These are phyloP conservation scores for Colletotrichum sp. DNA, from an alignment of 2,329 filamentous ascomycete genomes.

Conservation along the genomic window DNA sequence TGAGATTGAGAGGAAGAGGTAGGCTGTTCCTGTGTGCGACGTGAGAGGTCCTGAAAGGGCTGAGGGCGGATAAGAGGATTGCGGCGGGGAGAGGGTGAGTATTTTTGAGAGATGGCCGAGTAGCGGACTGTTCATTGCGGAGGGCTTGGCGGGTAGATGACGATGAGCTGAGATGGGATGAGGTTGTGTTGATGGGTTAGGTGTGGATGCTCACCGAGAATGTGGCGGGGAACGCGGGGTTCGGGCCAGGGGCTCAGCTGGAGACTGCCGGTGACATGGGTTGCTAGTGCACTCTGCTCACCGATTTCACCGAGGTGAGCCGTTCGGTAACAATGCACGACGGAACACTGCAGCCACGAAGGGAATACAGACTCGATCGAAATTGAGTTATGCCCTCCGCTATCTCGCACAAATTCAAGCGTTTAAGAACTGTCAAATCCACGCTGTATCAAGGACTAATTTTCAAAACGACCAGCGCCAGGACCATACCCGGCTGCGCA, in stretches of 20 bases:
- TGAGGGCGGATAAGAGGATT: constrained; percentile 34
- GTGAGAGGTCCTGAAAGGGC: constrained; percentile 53
- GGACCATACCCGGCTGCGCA: neutral
- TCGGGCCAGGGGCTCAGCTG: neutral
- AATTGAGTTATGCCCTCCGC: accelerated
- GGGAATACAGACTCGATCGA: neutral
- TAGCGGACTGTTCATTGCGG: neutral
- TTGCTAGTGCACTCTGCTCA: neutral
- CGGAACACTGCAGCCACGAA: neutral
- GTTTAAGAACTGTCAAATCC: neutral
- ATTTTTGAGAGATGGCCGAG: constrained; percentile 25
- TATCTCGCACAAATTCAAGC: neutral
- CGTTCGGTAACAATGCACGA: neutral
- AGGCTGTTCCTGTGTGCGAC: constrained; percentile 61
- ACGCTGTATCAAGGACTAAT: neutral
- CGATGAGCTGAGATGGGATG: neutral
- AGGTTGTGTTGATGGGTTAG: neutral
- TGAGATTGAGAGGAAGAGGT: constrained; percentile 57
- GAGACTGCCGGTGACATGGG: neutral
- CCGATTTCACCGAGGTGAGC: neutral
- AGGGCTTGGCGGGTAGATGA: neutral
- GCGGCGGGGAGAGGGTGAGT: constrained; percentile 39
- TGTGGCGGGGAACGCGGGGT: neutral
- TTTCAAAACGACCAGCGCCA: neutral
- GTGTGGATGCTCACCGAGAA: neutral